Percentiles rank a stretch among this genome's conserved stretches.
Conservation (phyloP, 2,329 filamentous ascomycete genomes). For the Exophiala viscosa region DNA sequence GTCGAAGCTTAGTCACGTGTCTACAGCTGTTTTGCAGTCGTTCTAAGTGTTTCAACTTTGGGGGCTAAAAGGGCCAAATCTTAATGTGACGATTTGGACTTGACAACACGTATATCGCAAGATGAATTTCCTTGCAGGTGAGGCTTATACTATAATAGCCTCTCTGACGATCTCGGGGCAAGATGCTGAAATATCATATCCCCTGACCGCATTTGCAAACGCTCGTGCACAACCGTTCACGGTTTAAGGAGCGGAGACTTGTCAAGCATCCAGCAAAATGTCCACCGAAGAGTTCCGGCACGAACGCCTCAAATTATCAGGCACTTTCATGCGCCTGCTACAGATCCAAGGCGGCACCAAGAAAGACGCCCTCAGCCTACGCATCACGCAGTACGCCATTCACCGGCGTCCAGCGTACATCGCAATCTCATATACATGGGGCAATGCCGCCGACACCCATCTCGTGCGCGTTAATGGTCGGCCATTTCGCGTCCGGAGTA, state of each 20-base stretch:
- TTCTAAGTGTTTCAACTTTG: too few species aligned
- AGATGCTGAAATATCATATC: too few species aligned
- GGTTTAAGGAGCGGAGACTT: too few species aligned
- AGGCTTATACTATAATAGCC: too few species aligned
- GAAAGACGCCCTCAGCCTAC: conserved; percentile 20
- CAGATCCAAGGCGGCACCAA: conserved; percentile 25
- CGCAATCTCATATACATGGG: conserved; percentile 29
- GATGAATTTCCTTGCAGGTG: too few species aligned
- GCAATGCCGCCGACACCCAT: conserved; percentile 10
- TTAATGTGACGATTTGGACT: too few species aligned
- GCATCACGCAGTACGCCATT: conserved; percentile 27
- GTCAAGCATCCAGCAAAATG: background rate
- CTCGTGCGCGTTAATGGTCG: conserved; percentile 26
- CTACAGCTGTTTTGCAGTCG: too few species aligned
- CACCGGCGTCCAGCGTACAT: conserved; percentile 22
- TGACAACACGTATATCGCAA: too few species aligned
- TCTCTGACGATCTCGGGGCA: too few species aligned
- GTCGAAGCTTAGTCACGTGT: too few species aligned
- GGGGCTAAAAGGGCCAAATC: too few species aligned
- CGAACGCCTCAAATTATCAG: conserved; percentile 22
- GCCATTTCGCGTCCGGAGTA: conserved; percentile 20
- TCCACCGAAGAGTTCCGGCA: conserved; percentile 20
- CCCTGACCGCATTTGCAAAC: too few species aligned
- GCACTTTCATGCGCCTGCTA: conserved; percentile 25
- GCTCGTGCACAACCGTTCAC: background rate